phyloP scores from a whole-genome alignment of 106 monocot genomes.

The Posidonia australis region DNA sequence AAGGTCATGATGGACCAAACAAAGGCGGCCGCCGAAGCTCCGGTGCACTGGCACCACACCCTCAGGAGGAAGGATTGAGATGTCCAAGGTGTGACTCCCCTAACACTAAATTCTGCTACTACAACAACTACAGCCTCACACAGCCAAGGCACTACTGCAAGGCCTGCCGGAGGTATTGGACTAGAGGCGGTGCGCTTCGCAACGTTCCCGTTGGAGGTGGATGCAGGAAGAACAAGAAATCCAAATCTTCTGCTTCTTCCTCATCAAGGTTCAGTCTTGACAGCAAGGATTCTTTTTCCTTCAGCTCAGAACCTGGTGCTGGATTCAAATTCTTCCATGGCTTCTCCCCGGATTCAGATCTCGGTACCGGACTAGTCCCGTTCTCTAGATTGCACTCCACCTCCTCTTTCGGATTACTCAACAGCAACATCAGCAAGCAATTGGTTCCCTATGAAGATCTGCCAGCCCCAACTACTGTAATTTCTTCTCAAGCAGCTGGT shows the following conservation, averaged over 20 bases:
- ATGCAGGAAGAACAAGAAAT: slow-evolving; percentile 32
- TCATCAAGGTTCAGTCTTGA: not conserved
- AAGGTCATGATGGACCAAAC: not conserved
- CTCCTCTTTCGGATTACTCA: not conserved
- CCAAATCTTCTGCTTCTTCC: slow-evolving; percentile 10
- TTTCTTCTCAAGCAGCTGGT: not conserved
- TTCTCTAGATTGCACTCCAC: not conserved
- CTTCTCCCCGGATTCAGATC: slow-evolving; percentile 3
- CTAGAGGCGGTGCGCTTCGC: slow-evolving; percentile 35
- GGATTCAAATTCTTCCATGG: slow-evolving; percentile 8
- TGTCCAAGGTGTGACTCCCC: slow-evolving; percentile 38
- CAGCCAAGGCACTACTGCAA: slow-evolving; percentile 44
- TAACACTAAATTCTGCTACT: slow-evolving; percentile 50
- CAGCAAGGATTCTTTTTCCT: slow-evolving; percentile 2
- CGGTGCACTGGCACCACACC: not conserved
- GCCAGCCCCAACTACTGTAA: not conserved
- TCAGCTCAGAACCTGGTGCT: not conserved
- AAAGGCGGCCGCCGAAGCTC: not conserved
- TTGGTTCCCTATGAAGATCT: not conserved
- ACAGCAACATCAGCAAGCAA: not conserved
- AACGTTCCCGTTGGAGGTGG: slow-evolving; percentile 38
- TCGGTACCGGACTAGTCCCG: not conserved
- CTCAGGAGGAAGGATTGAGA: slow-evolving; percentile 2
- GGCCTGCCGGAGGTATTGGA: slow-evolving; percentile 36
- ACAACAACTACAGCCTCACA: slow-evolving; percentile 41